Evolutionary conservation across 2,329 filamentous ascomycete species (phyloP).

Genomic region (Aspergillus ruber): DNA sequence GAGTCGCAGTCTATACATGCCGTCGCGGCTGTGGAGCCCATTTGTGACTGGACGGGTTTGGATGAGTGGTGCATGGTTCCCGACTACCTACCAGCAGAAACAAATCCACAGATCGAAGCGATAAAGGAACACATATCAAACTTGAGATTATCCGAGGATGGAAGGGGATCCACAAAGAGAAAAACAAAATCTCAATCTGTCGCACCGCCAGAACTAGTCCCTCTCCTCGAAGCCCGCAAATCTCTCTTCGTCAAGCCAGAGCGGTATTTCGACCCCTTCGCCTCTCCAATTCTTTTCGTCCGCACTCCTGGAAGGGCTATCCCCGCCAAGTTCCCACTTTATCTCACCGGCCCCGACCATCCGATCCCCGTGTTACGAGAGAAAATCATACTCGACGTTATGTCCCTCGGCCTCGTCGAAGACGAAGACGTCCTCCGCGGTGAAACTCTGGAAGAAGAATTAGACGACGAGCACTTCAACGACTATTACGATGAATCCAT

Average conservation of each 20-base stretch:
- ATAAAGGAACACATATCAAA: background rate
- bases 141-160: background rate
- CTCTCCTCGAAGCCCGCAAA: slow-evolving; percentile 30
- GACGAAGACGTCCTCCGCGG: background rate
- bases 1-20: slow-evolving; percentile 28
- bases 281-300: slow-evolving; percentile 38
- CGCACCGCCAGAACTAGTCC: slow-evolving; percentile 26
- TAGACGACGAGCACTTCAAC: background rate
- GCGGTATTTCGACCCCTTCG: slow-evolving; percentile 39
- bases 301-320: slow-evolving; percentile 36
- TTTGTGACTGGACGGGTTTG: slow-evolving; percentile 35
- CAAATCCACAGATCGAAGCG: background rate
- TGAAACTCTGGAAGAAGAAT: background rate
- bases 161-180: background rate
- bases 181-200: slow-evolving; percentile 8
- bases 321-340: slow-evolving; percentile 27
- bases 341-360: slow-evolving; percentile 28
- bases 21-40: slow-evolving; percentile 27
- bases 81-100: background rate
- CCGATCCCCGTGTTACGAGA: slow-evolving; percentile 25
- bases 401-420: background rate
- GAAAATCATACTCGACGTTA: background rate
- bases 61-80: slow-evolving; percentile 33
- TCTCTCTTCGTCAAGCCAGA: slow-evolving; percentile 31
- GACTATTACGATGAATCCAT: too few relatives aligned